phyloP scores from a whole-genome alignment of 176 grass and related monocot genomes.

The Bromus sterilis region DNA sequence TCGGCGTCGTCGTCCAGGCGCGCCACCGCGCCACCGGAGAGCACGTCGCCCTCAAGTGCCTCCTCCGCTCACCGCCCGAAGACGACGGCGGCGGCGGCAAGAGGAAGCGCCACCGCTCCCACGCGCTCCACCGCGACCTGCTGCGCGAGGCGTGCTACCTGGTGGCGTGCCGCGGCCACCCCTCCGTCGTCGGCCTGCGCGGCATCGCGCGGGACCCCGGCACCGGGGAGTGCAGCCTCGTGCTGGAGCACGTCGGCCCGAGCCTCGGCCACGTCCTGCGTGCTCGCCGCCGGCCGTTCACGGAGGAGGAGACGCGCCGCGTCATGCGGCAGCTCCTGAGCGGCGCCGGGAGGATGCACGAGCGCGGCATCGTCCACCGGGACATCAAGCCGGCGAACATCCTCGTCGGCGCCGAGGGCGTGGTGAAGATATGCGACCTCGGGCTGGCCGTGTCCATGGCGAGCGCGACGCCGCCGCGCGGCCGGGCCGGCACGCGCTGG shows the following conservation, averaged over 20 bases:
- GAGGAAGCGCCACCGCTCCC: background rate
- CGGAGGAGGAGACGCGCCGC: background rate
- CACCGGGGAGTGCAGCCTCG: background rate
- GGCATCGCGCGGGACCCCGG: background rate
- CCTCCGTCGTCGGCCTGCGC: background rate
- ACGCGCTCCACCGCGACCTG: background rate
- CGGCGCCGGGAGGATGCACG: background rate
- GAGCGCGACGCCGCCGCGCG: background rate
- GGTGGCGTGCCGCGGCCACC: background rate
- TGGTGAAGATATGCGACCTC: background rate
- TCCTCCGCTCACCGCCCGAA: background rate
- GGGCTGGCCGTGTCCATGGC: background rate
- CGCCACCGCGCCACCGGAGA: background rate
- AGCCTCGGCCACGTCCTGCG: background rate
- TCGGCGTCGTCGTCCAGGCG: background rate
- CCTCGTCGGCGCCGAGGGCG: background rate
- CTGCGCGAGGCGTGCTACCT: background rate
- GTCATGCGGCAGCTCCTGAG: background rate
- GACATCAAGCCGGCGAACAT: slow-evolving; percentile 4
- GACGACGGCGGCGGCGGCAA: background rate
- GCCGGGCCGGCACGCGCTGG: background rate
- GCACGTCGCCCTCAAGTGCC: background rate
- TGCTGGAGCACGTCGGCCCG: slow-evolving; percentile 4
- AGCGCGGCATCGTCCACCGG: background rate
- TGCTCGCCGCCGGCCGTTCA: background rate